phyloP scores from a whole-genome alignment of 495 filamentous ascomycete genomes.

The Pseudevernia furfuracea region DNA sequence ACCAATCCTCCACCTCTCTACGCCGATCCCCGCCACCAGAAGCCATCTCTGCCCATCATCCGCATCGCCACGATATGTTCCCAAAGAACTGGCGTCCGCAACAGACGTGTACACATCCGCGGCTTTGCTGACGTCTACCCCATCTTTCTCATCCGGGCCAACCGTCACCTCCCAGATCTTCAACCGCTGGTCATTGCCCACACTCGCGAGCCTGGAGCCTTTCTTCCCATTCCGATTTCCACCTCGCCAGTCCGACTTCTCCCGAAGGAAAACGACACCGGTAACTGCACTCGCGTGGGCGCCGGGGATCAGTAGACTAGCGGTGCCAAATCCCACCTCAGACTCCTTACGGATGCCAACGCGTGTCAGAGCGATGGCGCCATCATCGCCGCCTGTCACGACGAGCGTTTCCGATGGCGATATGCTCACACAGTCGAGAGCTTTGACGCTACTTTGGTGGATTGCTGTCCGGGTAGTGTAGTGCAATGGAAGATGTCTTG shows the following conservation, averaged over 20 bases:
- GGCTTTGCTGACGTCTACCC: conserved; percentile 35
- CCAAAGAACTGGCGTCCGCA: conserved; percentile 18
- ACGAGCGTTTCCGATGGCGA: conserved; percentile 41
- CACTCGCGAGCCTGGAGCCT: conserved; percentile 44
- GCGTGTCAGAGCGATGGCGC: conserved; percentile 55
- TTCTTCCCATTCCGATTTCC: not conserved
- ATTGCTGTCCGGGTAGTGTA: conserved; percentile 30
- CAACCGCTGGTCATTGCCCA: conserved; percentile 74
- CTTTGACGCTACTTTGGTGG: conserved; percentile 73
- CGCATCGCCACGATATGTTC: not conserved
- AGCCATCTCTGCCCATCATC: not conserved
- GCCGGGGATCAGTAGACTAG: conserved; percentile 48
- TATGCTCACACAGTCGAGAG: conserved; percentile 34
- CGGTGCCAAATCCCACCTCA: not conserved
- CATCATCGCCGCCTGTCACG: conserved; percentile 78
- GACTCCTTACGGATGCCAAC: conserved; percentile 16
- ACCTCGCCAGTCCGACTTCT: accelerated
- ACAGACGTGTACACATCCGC: conserved; percentile 12
- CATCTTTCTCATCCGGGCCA: conserved; percentile 26
- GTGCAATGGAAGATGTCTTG: not conserved
- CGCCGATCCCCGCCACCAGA: conserved; percentile 17
- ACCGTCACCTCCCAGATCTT: conserved; percentile 58
- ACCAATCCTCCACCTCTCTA: conserved; percentile 14
- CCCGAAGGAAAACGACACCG: conserved; percentile 45
- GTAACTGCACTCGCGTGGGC: conserved; percentile 81